Conservation (phyloP, 1,284 basidiomycete species). For the Fistulinella cinereoalba region DNA sequence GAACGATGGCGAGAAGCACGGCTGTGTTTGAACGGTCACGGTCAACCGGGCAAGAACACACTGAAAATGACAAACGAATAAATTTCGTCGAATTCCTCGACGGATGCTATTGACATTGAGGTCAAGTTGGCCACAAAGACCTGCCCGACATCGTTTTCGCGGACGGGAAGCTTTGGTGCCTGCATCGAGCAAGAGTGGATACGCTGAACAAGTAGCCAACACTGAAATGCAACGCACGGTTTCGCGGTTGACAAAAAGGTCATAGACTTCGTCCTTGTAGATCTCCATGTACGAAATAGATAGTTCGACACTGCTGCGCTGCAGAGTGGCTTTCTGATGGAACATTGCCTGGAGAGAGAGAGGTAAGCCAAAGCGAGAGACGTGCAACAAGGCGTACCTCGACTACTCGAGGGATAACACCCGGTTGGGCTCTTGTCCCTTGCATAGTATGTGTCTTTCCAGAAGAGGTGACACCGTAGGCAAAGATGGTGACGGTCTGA, state of each 20-base stretch:
- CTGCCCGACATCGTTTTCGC: conserved; percentile 68
- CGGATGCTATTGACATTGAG: conserved; percentile 45
- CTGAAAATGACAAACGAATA: conserved; percentile 53
- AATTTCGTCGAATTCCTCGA: conserved; percentile 60
- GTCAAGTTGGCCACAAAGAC: conserved; percentile 79
- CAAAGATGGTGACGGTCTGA: conserved; percentile 77
- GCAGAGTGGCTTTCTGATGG: conserved; percentile 37
- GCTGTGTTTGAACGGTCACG: conserved; percentile 32
- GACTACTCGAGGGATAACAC: conserved; percentile 77
- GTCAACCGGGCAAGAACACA: background rate
- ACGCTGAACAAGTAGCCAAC: background rate
- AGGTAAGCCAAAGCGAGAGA: background rate
- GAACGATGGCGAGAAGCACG: conserved; percentile 70
- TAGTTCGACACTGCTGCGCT: conserved; percentile 43
- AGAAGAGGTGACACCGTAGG: conserved; percentile 79
- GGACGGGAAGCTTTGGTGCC: conserved; percentile 77
- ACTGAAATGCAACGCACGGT: conserved; percentile 42
- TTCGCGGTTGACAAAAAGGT: conserved; percentile 69
- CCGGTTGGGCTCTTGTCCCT: conserved; percentile 62
- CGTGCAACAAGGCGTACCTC: conserved; percentile 40
- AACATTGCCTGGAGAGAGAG: conserved; percentile 47
- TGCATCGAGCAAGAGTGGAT: conserved; percentile 25
- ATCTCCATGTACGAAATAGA: conserved; percentile 80
- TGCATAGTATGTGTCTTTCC: conserved; percentile 89
- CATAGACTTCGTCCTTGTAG: conserved; percentile 84